Evolutionary conservation across 2,329 filamentous ascomycete genomes (phyloP).

Genomic region (Alternaria sp.): DNA sequence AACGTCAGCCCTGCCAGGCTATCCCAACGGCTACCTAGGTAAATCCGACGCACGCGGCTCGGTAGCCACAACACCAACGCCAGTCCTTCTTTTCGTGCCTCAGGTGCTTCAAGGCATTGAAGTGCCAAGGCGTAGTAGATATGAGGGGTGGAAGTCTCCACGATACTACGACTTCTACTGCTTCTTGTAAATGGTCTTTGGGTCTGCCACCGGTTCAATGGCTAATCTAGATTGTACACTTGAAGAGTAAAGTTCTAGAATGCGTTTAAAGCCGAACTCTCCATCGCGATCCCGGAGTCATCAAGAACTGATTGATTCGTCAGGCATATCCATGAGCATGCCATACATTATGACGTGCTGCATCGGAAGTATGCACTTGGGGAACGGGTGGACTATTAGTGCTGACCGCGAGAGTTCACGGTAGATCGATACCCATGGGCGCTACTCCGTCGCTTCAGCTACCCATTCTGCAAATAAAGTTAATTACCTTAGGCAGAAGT

Average conservation of each 20-base stretch:
- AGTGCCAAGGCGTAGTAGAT: background rate
- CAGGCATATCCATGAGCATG: background rate
- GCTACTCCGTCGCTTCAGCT: background rate
- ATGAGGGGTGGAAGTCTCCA: background rate
- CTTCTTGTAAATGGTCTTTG: background rate
- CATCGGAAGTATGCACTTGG: background rate
- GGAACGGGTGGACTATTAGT: background rate
- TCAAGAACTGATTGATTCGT: background rate
- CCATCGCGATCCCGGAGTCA: background rate
- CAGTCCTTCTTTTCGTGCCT: background rate
- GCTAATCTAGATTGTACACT: background rate
- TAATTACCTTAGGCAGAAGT: background rate
- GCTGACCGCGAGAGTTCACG: background rate
- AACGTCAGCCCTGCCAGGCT: slow-evolving; percentile 11
- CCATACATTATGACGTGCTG: background rate
- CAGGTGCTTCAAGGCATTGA: background rate
- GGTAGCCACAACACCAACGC: background rate
- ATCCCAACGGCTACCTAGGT: slow-evolving; percentile 3
- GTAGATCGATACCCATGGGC: background rate
- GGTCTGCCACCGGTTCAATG: background rate
- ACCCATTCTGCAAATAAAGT: background rate
- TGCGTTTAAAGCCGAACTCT: background rate
- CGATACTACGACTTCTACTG: background rate
- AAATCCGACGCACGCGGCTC: background rate
- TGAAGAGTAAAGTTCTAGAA: background rate